A percentile compares a stretch with the other conserved stretches of the same genome.
Evolutionary conservation across 2,329 filamentous ascomycete species (phyloP).

Genomic region (Fusarium pseudonygamai): DNA sequence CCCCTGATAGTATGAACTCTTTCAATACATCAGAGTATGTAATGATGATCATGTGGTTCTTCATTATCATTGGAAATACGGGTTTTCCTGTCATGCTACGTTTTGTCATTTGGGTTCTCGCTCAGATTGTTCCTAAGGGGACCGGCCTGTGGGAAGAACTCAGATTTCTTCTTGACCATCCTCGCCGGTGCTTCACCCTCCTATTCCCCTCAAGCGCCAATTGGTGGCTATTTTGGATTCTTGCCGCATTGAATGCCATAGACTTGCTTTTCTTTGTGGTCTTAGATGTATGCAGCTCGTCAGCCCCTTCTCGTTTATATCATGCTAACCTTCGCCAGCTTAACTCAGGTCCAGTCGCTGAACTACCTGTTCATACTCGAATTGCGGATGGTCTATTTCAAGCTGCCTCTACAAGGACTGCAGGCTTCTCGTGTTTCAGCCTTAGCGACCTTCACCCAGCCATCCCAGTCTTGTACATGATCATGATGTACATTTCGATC

Average conservation of each 20-base stretch:
- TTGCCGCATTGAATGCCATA: conserved; percentile 82
- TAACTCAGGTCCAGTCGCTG: conserved; percentile 73
- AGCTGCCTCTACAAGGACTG: conserved; percentile 87
- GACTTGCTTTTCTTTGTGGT: conserved; percentile 93
- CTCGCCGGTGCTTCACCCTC: conserved; percentile 93
- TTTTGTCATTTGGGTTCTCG: conserved; percentile 86
- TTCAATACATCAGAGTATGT: conserved; percentile 82
- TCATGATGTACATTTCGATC: conserved; percentile 99
- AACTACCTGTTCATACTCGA: conserved; percentile 76
- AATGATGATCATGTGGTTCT: conserved; percentile 80
- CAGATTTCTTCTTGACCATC: conserved; percentile 90
- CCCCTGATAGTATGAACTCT: conserved; percentile 91
- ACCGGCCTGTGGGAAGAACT: conserved; percentile 89
- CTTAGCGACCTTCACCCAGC: conserved; percentile 83
- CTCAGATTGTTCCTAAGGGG: conserved; percentile 69
- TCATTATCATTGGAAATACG: conserved; percentile 95
- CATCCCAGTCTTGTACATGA: conserved; percentile 91
- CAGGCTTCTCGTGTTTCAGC: conserved; percentile 86
- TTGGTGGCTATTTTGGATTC: conserved; percentile 94
- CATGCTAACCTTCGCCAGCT: conserved; percentile 60
- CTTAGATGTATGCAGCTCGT: conserved; percentile 74
- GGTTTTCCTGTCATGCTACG: conserved; percentile 95
- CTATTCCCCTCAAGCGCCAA: conserved; percentile 90
- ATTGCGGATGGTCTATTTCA: conserved; percentile 91
- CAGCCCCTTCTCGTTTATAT: background rate